Evolutionary conservation across 345 rosid genomes (phyloP).

Genomic region (Pistacia atlantica): DNA sequence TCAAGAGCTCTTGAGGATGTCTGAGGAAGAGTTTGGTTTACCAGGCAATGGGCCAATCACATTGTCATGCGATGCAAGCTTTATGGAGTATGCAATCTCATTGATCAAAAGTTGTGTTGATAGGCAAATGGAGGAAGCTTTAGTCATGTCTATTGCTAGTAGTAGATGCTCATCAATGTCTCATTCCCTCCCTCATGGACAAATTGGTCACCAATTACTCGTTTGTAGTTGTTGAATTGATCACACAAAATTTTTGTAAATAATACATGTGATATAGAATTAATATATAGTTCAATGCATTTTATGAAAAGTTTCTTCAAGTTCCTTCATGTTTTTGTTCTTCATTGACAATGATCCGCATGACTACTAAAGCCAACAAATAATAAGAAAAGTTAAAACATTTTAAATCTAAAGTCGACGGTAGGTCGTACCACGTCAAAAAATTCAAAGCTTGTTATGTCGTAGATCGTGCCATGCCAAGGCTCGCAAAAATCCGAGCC

Average conservation of each 20-base stretch:
- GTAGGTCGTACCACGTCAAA: no score
- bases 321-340: no score
- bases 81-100: constrained; percentile 13
- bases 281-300: neutral
- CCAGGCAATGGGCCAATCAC: constrained; percentile 15
- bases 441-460: no score
- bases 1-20: constrained; percentile 36
- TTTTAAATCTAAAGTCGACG: no score
- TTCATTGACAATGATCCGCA: no score
- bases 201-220: neutral
- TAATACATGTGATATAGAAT: no score
- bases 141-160: constrained; percentile 11
- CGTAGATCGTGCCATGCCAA: no score
- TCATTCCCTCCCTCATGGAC: neutral
- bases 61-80: constrained; percentile 18
- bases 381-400: no score
- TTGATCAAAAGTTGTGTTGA: neutral
- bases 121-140: constrained; percentile 12
- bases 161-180: neutral
- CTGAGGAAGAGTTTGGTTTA: constrained; percentile 42
- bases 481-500: no score
- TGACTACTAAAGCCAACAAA: neutral
- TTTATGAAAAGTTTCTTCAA: no score
- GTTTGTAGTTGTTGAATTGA: constrained; percentile 1
- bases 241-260: constrained; percentile 4